Conservation (phyloP, 306 rosid species). For the Dryas octopetala region DNA sequence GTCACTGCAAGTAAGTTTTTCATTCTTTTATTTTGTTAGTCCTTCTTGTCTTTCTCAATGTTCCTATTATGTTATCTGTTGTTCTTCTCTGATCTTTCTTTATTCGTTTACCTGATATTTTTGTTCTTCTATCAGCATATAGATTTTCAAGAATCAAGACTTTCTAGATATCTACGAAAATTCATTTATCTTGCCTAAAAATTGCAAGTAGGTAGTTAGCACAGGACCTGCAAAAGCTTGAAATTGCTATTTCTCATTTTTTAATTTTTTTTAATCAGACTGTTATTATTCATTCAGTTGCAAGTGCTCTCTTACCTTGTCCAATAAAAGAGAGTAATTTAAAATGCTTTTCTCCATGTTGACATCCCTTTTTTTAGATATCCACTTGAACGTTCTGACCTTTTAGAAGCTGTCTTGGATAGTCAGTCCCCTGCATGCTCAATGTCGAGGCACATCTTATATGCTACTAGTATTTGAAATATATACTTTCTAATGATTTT, state of each 20-base stretch:
- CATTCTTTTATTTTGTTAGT: neutral
- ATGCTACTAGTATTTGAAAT: neutral
- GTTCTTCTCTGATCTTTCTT: neutral
- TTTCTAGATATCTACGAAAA: neutral
- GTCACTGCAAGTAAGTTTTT: slow-evolving; percentile 59
- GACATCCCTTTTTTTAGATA: neutral
- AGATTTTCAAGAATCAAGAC: neutral
- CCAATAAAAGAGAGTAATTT: neutral
- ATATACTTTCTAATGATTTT: neutral
- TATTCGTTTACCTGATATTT: neutral
- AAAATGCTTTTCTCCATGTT: neutral
- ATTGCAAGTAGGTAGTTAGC: neutral
- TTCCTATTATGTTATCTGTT: neutral
- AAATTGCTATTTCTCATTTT: neutral
- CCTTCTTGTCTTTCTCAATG: neutral
- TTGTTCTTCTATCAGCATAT: neutral
- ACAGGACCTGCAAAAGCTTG: neutral
- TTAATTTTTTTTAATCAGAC: no score
- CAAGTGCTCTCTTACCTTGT: neutral
- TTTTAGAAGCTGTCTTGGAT: neutral
- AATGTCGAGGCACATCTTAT: neutral
- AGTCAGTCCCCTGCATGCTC: neutral
- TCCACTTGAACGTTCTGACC: neutral
- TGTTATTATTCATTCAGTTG: neutral
- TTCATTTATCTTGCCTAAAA: neutral